A percentile compares a stretch with the other conserved stretches of the same genome.
Evolutionary conservation across 176 grass and related monocot genomes (phyloP).

Genomic region (Oryza brachyantha): DNA sequence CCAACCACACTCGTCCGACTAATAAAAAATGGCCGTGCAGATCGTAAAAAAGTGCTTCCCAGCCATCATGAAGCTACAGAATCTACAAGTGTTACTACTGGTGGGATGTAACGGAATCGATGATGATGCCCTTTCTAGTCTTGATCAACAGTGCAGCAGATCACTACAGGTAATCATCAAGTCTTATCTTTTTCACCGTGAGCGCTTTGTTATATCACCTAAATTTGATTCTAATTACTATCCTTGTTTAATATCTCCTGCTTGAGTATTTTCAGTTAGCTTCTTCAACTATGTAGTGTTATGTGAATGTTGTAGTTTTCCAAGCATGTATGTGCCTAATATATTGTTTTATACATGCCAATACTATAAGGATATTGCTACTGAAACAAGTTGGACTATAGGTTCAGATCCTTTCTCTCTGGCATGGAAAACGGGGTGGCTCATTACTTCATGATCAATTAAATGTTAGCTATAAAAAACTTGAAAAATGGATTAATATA

Average conservation of each 20-base stretch:
- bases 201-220: background rate
- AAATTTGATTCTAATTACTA: background rate
- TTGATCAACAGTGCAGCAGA: conserved; percentile 61
- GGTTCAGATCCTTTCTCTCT: too few species aligned
- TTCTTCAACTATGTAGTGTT: background rate
- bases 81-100: conserved; percentile 59
- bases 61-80: conserved; percentile 57
- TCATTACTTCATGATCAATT: too few species aligned
- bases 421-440: too few species aligned
- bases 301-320: background rate
- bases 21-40: conserved; percentile 35
- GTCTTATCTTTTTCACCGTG: background rate
- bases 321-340: background rate
- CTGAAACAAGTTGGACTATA: background rate
- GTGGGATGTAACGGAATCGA: conserved; percentile 62
- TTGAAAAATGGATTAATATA: too few species aligned
- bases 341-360: background rate
- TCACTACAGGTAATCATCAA: conserved; percentile 57
- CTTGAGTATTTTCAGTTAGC: background rate
- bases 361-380: too few species aligned
- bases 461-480: too few species aligned
- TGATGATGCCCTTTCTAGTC: conserved; percentile 45
- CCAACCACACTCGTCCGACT: background rate
- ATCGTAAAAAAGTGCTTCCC: conserved; percentile 63
- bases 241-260: background rate